Evolutionary conservation across 805 yeast species (phyloP).

Genomic region (Nakazawaea ernobii): DNA sequence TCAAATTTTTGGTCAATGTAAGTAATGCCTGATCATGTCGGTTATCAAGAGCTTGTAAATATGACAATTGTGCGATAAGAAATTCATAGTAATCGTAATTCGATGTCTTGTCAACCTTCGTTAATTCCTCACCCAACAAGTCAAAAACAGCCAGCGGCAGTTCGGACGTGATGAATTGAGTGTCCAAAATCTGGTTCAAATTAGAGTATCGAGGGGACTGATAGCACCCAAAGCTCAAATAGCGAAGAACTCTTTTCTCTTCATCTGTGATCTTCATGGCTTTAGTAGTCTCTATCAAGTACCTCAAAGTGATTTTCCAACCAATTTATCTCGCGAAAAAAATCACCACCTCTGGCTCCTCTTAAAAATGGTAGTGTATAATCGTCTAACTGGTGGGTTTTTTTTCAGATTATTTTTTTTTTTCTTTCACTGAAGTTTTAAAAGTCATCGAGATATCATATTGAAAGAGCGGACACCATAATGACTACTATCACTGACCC

Average conservation of each 20-base stretch:
- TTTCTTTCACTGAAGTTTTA: not conserved
- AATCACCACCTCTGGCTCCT: too few relatives aligned
- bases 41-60: not conserved
- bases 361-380: too few relatives aligned
- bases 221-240: not conserved
- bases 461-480: not conserved
- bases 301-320: too few relatives aligned
- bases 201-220: not conserved
- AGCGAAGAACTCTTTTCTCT: not conserved
- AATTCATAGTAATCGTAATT: not conserved
- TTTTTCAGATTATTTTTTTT: not conserved
- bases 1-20: not conserved
- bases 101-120: not conserved
- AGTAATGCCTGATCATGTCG: not conserved
- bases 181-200: not conserved
- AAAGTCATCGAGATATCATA: too few relatives aligned
- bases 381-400: too few relatives aligned
- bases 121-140: not conserved
- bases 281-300: not conserved
- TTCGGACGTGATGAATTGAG: not conserved
- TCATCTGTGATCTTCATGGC: not conserved
- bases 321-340: too few relatives aligned
- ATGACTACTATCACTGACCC: constrained; percentile 35
- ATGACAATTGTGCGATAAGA: not conserved
- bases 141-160: not conserved